Base-by-base conservation (phyloP, 1,284 basidiomycete genomes). In the Stereum hirsutum region DNA sequence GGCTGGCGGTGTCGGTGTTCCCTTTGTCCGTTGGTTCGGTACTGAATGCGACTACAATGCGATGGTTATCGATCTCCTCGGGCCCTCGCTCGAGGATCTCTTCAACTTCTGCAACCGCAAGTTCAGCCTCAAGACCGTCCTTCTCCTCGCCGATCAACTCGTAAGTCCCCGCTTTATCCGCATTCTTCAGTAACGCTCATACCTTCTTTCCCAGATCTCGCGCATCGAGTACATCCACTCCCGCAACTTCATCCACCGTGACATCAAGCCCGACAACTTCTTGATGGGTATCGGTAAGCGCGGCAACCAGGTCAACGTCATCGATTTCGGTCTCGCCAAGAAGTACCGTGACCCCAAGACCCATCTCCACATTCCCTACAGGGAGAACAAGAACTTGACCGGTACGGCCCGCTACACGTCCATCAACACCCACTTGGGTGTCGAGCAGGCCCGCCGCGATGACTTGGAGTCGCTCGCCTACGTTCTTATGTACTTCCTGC, bases 81-180 rank as follows among this genome's bases (percentile, higher is more conserved):
- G 95, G 2, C 94, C 96, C 24, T 95, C 91, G 38, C 83, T 99
- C 41, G 96, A 99, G 65, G 96, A 99, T 58, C 75, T 99, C 15
- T 99, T 99, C 86, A 99, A 99, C 74, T 99, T 98, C 60, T 99
- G 96, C 78, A 94, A 95, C 73, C 86, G 95, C 67, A 97, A 96
- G 63, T 99, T 99, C 68, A 87, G 77, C 50, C 75, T 99, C 57
- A 99, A 99, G 77, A 99, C 96, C 1, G 94, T 98, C 20, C 75
- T 99, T 12, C 79, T 99, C 26, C 80, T 99, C 38, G 95, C 96
- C 46, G 95, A 99, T 62, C 96, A 99, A 68, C 72, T 99, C 58
- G 92, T 94, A 59, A 60, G 80, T 68, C 35, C 11, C 23, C 44
- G 33, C 30, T 48, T 30, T 35, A 23, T 54, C 31, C 38, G 24